phyloP scores from a whole-genome alignment of 2,329 filamentous ascomycete species.

The Dactylellina cionopaga region DNA sequence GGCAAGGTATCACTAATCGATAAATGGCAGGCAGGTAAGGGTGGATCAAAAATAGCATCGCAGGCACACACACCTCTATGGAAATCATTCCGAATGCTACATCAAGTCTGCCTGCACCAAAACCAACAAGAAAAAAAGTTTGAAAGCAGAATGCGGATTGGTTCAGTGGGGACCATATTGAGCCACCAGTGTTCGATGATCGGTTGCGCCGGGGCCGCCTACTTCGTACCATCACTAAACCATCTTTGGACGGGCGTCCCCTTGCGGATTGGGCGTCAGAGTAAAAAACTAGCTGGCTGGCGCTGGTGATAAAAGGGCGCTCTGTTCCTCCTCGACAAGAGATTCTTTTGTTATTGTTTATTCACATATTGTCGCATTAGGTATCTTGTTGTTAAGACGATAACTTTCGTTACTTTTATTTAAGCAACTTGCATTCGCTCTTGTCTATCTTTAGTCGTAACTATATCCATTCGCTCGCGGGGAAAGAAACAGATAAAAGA shows the following conservation, averaged over 20 bases:
- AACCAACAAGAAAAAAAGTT: slow-evolving; percentile 12
- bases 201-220: slow-evolving; percentile 21
- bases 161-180: slow-evolving; percentile 25
- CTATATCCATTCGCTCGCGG: slow-evolving; percentile 17
- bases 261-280: no score
- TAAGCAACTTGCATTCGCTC: neutral
- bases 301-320: slow-evolving; percentile 1
- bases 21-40: neutral
- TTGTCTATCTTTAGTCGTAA: neutral
- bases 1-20: slow-evolving; percentile 50
- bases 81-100: slow-evolving; percentile 48
- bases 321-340: neutral
- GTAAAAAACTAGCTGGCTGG: no score
- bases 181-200: slow-evolving; percentile 5
- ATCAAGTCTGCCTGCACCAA: slow-evolving; percentile 28
- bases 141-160: slow-evolving; percentile 23
- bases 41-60: slow-evolving; percentile 47
- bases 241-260: no score
- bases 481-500: neutral
- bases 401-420: neutral
- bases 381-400: slow-evolving; percentile 5
- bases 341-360: neutral
- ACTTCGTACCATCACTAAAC: no score
- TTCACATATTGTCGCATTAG: slow-evolving; percentile 6
- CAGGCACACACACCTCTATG: slow-evolving; percentile 17